phyloP scores from a whole-genome alignment of 306 rosid genomes.

The Quercus cerris region DNA sequence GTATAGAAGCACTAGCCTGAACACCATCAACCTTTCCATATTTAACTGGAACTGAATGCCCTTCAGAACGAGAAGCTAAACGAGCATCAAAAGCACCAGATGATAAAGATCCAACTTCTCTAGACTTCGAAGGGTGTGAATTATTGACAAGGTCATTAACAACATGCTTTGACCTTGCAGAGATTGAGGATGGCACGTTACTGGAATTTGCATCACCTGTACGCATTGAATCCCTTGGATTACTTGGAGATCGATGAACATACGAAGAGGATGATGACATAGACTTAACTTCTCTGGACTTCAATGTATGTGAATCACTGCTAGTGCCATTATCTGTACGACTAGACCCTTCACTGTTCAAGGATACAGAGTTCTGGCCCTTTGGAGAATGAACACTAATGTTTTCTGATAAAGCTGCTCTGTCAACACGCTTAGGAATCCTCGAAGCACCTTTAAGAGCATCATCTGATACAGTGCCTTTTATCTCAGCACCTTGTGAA shows the following conservation, averaged over 20 bases:
- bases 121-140: conserved; percentile 29
- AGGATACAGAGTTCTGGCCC: conserved; percentile 24
- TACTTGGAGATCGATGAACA: conserved; percentile 21
- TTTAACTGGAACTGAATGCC: conserved; percentile 29
- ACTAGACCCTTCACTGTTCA: conserved; percentile 28
- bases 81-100: conserved; percentile 26
- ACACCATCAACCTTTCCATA: conserved; percentile 31
- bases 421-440: conserved; percentile 24
- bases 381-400: conserved; percentile 20
- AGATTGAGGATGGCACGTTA: conserved; percentile 29
- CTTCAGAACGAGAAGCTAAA: conserved; percentile 36
- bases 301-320: conserved; percentile 24
- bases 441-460: conserved; percentile 22
- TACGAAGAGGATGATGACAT: conserved; percentile 27
- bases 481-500: conserved; percentile 28
- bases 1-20: conserved; percentile 35
- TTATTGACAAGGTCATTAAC: conserved; percentile 21
- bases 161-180: conserved; percentile 39
- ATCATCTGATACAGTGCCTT: conserved; percentile 22
- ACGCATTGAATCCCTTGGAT: conserved; percentile 23
- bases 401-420: conserved; percentile 33
- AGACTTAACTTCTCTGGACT: conserved; percentile 38
- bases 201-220: conserved; percentile 36
- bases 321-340: conserved; percentile 9
- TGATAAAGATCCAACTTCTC: conserved; percentile 24